Evolutionary conservation across 108 stramenopile species (phyloP), one percentile per base, ranked within the genome.

Genomic region (Discostella pseudostelligera): DNA sequence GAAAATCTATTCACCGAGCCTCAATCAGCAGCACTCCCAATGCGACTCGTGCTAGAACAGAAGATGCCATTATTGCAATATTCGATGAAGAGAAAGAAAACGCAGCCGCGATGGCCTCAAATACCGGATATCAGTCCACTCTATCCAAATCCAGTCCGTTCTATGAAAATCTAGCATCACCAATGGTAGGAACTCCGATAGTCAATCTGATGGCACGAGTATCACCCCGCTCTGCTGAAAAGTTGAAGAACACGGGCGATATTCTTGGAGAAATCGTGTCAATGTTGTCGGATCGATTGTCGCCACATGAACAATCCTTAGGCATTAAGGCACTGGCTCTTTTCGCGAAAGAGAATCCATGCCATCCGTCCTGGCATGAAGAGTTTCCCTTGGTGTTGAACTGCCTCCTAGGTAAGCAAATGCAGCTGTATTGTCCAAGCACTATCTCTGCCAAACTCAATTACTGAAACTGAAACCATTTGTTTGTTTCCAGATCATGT

Each of bases 201-300:
- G 62, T 64, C 4, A 58, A 68, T 28, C 25, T 76, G 29, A 43
- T 76, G 22, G 75, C 75, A 7, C 55, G 67, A 16, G 60, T 67
- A n/a, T 69, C 67, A n/a, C 75, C 75, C 8, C 40, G 64, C 13
- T 76, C 75, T 22, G 61, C 66, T 4, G 62, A 69, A 45, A 69
- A 76, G 37, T 26, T 56, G 17, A 62, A 46, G 56, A 76, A 56
- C 14, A 37, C 62, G 4, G 66, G 35, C n/a, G 71, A 78, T 43
- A 59, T 56, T 35, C 66, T 78, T 13, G 65, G 59, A 47, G 42
- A 67, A 20, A 66, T 78, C 6, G 28, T 78, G 7, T 46, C 48
- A 1, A 73, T 72, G 71, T 20, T 78, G n/a, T 73, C 65, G 7
- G 59, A 73, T 35, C 24, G 50, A 1, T 46, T 25, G 24, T 67